Evolutionary conservation across 2,329 filamentous ascomycete genomes (phyloP).

Genomic region (Capronia americana): DNA sequence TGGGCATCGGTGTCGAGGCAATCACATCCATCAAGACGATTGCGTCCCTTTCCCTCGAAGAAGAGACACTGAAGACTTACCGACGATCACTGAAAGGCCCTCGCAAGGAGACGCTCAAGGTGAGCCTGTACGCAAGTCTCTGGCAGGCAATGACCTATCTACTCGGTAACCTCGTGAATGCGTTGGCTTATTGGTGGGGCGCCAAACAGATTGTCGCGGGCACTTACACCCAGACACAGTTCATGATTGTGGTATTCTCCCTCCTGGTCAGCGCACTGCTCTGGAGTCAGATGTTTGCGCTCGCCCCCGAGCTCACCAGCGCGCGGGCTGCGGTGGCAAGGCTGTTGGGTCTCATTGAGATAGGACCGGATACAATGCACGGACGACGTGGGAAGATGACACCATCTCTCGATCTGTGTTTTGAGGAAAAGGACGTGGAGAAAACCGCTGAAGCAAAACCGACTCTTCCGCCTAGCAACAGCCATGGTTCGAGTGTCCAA

Average conservation of each 20-base stretch:
- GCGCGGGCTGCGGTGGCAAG: constrained; percentile 80
- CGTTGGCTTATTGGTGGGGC: constrained; percentile 74
- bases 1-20: constrained; percentile 60
- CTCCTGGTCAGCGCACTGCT: constrained; percentile 47
- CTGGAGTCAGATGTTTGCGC: constrained; percentile 44
- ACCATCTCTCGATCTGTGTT: not conserved
- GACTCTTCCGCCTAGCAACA: not conserved
- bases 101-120: constrained; percentile 56
- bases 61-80: constrained; percentile 56
- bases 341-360: constrained; percentile 69
- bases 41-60: constrained; percentile 58
- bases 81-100: constrained; percentile 54
- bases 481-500: constrained; percentile 7
- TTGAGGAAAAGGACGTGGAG: constrained; percentile 13
- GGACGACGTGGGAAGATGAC: not conserved
- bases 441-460: constrained; percentile 8
- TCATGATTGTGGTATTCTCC: constrained; percentile 59
- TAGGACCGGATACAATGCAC: constrained; percentile 4
- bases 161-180: constrained; percentile 44
- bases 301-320: constrained; percentile 71
- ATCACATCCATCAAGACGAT: constrained; percentile 60
- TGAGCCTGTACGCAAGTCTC: constrained; percentile 55
- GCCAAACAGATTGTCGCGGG: constrained; percentile 68
- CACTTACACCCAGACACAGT: constrained; percentile 75
- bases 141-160: constrained; percentile 55